phyloP scores from a whole-genome alignment of 2,329 filamentous ascomycete genomes.

The Tolypocladium paradoxum region DNA sequence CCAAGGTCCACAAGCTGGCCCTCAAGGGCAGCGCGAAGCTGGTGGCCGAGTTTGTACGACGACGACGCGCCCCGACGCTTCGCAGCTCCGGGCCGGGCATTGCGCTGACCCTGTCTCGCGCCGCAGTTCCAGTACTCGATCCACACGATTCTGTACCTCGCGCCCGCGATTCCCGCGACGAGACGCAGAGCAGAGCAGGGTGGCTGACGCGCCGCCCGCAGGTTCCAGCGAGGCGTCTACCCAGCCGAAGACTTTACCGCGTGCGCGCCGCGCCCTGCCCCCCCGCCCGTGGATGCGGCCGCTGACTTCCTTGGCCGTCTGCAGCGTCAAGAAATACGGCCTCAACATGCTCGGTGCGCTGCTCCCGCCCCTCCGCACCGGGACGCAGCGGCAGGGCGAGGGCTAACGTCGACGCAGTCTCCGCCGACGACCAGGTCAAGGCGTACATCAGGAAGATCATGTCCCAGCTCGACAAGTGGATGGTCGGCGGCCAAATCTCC shows the following conservation, averaged over 20 bases:
- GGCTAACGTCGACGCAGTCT: constrained; percentile 44
- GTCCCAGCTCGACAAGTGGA: constrained; percentile 95
- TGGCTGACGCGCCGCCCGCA: constrained; percentile 22
- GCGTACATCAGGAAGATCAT: constrained; percentile 99
- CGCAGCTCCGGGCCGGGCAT: too few relatives aligned
- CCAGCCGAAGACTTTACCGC: constrained; percentile 94
- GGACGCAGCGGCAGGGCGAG: not conserved
- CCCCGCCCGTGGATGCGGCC: not conserved
- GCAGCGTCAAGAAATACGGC: constrained; percentile 90
- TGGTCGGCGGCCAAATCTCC: constrained; percentile 92
- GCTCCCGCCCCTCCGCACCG: too few relatives aligned
- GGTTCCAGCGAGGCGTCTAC: constrained; percentile 78
- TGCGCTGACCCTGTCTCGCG: not conserved
- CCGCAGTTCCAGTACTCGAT: constrained; percentile 89
- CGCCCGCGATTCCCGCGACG: not conserved
- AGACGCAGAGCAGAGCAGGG: constrained; percentile 2
- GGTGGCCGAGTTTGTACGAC: constrained; percentile 91
- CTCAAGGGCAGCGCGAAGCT: constrained; percentile 76
- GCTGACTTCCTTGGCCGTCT: not conserved
- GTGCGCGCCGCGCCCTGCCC: constrained; percentile 34
- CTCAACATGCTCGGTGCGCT: constrained; percentile 79
- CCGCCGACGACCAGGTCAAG: constrained; percentile 94
- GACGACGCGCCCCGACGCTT: too few relatives aligned
- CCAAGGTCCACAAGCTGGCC: constrained; percentile 90
- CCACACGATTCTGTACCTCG: constrained; percentile 76